phyloP scores from a whole-genome alignment of 176 grass and related monocot genomes.

The Oryza longistaminata region DNA sequence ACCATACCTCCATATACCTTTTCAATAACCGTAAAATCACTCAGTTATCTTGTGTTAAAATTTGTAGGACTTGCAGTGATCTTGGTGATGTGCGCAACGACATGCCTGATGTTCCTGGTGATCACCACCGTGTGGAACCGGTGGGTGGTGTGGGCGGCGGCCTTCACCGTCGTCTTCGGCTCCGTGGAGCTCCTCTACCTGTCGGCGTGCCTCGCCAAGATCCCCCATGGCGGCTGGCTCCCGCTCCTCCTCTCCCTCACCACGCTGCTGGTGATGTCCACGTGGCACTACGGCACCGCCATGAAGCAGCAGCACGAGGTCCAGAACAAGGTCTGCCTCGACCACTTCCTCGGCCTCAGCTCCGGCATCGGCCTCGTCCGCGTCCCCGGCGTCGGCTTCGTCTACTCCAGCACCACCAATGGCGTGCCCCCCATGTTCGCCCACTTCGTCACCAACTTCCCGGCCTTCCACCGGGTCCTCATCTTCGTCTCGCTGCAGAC shows the following conservation, averaged over 20 bases:
- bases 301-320: constrained; percentile 76
- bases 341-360: constrained; percentile 60
- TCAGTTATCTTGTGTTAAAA: neutral
- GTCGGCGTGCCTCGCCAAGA: constrained; percentile 65
- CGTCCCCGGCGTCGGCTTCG: constrained; percentile 72
- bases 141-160: constrained; percentile 35
- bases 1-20: no score
- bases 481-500: constrained; percentile 80
- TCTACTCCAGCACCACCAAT: constrained; percentile 54
- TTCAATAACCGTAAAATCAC: no score
- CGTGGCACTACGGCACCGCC: constrained; percentile 88
- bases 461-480: constrained; percentile 80
- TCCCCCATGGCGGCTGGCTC: constrained; percentile 80
- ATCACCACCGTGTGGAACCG: constrained; percentile 79
- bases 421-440: constrained; percentile 86
- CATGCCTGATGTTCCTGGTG: constrained; percentile 87
- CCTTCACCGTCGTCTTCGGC: constrained; percentile 70
- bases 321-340: constrained; percentile 76
- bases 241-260: constrained; percentile 62
- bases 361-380: constrained; percentile 68
- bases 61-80: constrained; percentile 71
- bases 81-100: constrained; percentile 79
- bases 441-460: constrained; percentile 96
- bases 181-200: constrained; percentile 77
- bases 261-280: constrained; percentile 59